Conservation (phyloP, 768 basidiomycete genomes). For the Russula sp. region DNA sequence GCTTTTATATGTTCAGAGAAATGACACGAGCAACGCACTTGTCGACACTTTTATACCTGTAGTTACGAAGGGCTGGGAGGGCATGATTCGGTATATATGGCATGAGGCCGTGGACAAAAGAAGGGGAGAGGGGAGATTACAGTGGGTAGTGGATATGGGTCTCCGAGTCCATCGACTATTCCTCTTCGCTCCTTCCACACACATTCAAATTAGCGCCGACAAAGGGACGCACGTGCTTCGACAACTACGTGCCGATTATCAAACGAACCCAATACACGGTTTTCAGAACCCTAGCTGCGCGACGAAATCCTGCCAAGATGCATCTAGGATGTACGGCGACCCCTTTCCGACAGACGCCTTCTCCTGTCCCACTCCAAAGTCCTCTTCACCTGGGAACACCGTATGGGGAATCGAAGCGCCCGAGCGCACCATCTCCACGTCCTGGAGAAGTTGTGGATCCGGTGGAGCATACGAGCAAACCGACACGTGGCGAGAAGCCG, state of each 20-base stretch:
- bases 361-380: constrained; percentile 5
- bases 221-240: too few relatives aligned
- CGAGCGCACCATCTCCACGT: constrained; percentile 17
- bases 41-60: constrained; percentile 77
- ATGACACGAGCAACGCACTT: constrained; percentile 44
- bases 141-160: too few relatives aligned
- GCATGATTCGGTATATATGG: constrained; percentile 59
- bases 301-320: constrained; percentile 62
- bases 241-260: too few relatives aligned
- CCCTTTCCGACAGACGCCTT: not conserved
- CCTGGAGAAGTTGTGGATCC: constrained; percentile 24
- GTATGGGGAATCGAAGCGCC: constrained; percentile 6
- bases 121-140: not conserved
- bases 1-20: not conserved
- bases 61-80: constrained; percentile 70
- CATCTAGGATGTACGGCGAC: constrained; percentile 41
- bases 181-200: too few relatives aligned
- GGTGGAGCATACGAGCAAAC: constrained; percentile 29
- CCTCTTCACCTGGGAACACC: constrained; percentile 19
- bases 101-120: constrained; percentile 34
- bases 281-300: constrained; percentile 55
- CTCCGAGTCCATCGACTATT: too few relatives aligned
- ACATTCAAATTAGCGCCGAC: not conserved
- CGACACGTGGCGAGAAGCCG: constrained; percentile 29
- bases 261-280: too few relatives aligned